Base-by-base conservation (phyloP, 2,329 filamentous ascomycete species). In the Alternaria incomplexa region DNA sequence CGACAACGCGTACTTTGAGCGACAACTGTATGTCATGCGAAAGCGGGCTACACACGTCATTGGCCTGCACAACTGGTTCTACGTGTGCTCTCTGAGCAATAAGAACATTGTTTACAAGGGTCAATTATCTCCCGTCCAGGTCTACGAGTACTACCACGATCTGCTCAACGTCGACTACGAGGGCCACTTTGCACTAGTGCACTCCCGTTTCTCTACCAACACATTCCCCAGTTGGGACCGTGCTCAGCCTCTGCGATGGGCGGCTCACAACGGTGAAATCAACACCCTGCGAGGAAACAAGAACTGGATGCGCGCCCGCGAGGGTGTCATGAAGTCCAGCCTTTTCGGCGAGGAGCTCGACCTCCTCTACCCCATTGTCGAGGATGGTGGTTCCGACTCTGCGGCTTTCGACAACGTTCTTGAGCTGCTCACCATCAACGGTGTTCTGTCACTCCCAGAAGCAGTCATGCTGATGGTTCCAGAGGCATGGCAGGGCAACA, bases 61-160 rank as follows among this genome's bases (percentile, higher is more conserved):
- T 79, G 94, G 95, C 63, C 87, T 97, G 60, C 93, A 96, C 82
- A 97, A 97, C 82, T 98, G 95, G 95, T 98, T 98, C 86, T 98
- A 98, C 81, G 86, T 98, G 62, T 98, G 95, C 87, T 97, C 93
- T 53, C 84, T 98, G 71, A 96, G 90, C 81, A 97, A 97, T 89
- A 94, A 94, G 84, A 98, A 98, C 85, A 98, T 98, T 83, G 93
- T 98, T 64, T 98, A 98, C 88, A 98, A 98, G 87, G 95, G 95
- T 68, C 96, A 98, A 81, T 86, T 98, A 70, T 91, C 95, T 47
- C 95, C 95, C 23, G 89, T 95, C 28, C 95, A 98, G 85, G 95
- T 98, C 56, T 98, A 98, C 83, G 91, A 96, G 79, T 98, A 98
- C 85, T 98, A 97, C 83, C 93, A 97, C 81, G 95, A 98, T 84